Evolutionary conservation across 177 flowering plant genomes (phyloP), one percentile per base, ranked within the genome.

Genomic region (Vitis hybrid): DNA sequence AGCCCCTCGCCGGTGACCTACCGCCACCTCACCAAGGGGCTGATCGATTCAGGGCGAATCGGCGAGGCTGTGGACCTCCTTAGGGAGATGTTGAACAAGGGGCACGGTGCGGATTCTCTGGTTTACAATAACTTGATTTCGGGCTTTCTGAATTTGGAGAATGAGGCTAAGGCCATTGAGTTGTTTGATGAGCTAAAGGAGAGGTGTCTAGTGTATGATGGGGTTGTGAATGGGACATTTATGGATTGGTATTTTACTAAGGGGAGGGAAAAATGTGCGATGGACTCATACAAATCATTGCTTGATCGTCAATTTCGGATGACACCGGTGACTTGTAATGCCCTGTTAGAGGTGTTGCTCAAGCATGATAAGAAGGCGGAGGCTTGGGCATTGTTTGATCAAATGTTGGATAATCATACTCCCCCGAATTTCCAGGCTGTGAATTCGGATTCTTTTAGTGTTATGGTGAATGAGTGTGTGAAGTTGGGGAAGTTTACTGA

Each of bases 71-170:
- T 91, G 13, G 87, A 86, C 58, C 74, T 89, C 52, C 82, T 92
- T 49, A 74, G 95, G 5, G 93, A 94, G 75, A 94, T 94, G 98
- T 70, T 94, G 60, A 79, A 75, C 57, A 89, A 84, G 60, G 97
- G 93, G 7, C 89, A 86, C 1, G 97, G 97, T 4, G 97, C 98
- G 1, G 97, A 94, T 70, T 92, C 98, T 0, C 67, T 89, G 14
- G 97, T 92, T 51, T 94, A 76, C 66, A 91, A 91, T 71, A 92
- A 83, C 72, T 63, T 94, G 70, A 94, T 94, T 62, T 39, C 61
- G 7, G 97, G 97, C 49, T 94, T 82, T 66, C 74, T 94, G 62
- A 68, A 87, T 17, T 59, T 86, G 59, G 94, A 78, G 11, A 78
- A 94, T 66, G 67, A 84, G 72, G 92, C 81, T 6, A 89, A 82